phyloP scores from a whole-genome alignment of 2,329 filamentous ascomycete species.

The Verticillium alfalfae region DNA sequence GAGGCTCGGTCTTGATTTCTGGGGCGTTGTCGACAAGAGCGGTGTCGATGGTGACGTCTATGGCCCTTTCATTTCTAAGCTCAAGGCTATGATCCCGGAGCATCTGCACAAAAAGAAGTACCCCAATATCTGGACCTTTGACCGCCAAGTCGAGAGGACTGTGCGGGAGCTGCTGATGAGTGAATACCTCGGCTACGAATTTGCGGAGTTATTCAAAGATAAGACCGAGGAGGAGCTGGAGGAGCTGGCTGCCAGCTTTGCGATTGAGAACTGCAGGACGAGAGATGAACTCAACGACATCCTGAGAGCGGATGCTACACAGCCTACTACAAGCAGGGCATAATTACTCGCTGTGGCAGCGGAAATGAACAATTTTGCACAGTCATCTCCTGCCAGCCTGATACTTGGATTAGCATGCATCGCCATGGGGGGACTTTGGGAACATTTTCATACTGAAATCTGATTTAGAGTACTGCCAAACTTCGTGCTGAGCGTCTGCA shows the following conservation, averaged over 20 bases:
- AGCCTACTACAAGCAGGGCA: background rate
- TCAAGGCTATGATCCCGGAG: constrained; percentile 36
- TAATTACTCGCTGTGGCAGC: background rate
- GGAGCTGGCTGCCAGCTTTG: constrained; percentile 43
- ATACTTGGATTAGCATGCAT: too few species aligned
- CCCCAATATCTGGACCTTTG: constrained; percentile 43
- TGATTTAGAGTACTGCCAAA: too few species aligned
- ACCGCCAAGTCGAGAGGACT: constrained; percentile 41
- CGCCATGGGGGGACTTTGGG: too few species aligned
- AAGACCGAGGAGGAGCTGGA: constrained; percentile 48
- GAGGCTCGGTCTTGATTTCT: constrained; percentile 46
- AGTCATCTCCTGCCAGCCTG: too few species aligned
- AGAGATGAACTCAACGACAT: constrained; percentile 46
- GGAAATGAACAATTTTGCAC: too few species aligned
- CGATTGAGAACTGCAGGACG: constrained; percentile 47
- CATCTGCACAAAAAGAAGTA: constrained; percentile 37
- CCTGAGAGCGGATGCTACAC: constrained; percentile 33
- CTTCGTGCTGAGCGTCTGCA: too few species aligned
- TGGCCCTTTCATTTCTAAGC: constrained; percentile 28
- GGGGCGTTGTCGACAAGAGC: constrained; percentile 32
- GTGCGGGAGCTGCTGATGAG: constrained; percentile 34
- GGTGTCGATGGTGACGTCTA: constrained; percentile 30
- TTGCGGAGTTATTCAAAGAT: constrained; percentile 47
- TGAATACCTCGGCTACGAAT: constrained; percentile 46
- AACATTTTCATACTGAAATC: too few species aligned